Conservation (phyloP, 2,329 filamentous ascomycete species). For the Claviceps purpurea region DNA sequence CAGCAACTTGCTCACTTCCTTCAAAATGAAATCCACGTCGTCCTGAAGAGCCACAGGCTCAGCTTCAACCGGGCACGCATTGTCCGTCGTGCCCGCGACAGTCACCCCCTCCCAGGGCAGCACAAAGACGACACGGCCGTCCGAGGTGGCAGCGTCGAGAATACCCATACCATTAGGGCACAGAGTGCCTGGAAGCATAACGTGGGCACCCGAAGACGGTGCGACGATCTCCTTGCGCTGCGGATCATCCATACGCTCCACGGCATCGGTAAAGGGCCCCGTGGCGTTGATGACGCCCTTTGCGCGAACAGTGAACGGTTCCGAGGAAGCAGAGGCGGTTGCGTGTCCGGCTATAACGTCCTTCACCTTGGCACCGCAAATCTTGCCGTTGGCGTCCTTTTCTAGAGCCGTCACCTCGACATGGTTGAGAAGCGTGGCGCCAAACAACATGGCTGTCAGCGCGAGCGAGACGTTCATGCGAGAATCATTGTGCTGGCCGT, state of each 20-base stretch:
- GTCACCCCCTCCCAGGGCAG: conserved; percentile 80
- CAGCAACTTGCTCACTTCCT: conserved; percentile 64
- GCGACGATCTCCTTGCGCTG: conserved; percentile 59
- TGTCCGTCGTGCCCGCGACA: conserved; percentile 72
- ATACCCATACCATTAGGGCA: conserved; percentile 71
- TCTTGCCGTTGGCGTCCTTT: conserved; percentile 55
- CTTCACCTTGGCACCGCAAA: conserved; percentile 48
- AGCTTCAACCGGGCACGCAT: conserved; percentile 51
- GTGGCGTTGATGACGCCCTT: conserved; percentile 78
- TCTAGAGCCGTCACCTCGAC: conserved; percentile 62
- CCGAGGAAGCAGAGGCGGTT: conserved; percentile 23
- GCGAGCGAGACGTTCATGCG: conserved; percentile 78
- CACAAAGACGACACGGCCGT: conserved; percentile 81
- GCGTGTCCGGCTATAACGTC: conserved; percentile 47
- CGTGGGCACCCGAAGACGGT: conserved; percentile 69
- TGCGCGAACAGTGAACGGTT: conserved; percentile 54
- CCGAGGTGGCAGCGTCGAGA: conserved; percentile 68
- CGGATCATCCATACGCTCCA: conserved; percentile 69
- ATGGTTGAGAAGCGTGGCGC: conserved; percentile 69
- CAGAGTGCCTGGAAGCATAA: conserved; percentile 68
- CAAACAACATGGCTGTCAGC: conserved; percentile 68
- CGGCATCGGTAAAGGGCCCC: conserved; percentile 66
- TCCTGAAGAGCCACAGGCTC: conserved; percentile 62
- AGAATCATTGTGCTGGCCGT: conserved; percentile 78
- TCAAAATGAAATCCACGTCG: conserved; percentile 72